Conservation (phyloP, 2,329 filamentous ascomycete genomes). For the Fusarium tjaetaba region DNA sequence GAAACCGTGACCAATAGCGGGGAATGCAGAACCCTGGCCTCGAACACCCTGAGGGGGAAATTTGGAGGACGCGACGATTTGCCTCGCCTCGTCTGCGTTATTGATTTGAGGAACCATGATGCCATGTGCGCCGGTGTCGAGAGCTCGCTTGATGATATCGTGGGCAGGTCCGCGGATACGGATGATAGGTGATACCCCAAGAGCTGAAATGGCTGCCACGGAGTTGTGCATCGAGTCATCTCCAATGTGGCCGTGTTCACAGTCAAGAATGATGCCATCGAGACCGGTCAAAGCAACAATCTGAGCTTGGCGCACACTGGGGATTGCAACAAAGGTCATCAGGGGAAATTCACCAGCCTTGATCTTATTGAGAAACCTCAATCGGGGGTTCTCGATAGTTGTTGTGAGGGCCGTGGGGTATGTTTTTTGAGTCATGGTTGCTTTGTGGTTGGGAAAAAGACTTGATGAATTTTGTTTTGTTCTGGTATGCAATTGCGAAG, state of each 20-base stretch:
- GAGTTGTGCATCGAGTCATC: constrained; percentile 21
- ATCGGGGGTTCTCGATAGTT: constrained; percentile 51
- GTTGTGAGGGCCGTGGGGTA: constrained; percentile 36
- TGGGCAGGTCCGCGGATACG: constrained; percentile 38
- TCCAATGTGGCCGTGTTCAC: constrained; percentile 38
- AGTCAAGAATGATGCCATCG: constrained; percentile 60
- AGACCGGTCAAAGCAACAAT: constrained; percentile 60
- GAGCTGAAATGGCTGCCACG: constrained; percentile 8
- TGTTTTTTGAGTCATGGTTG: constrained; percentile 15
- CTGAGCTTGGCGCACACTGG: constrained; percentile 58
- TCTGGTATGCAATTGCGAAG: background rate
- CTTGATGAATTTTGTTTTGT: too few relatives aligned
- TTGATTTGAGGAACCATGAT: constrained; percentile 57
- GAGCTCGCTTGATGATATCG: constrained; percentile 54
- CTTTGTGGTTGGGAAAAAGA: background rate
- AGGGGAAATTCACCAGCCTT: constrained; percentile 52
- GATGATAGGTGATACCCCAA: constrained; percentile 9
- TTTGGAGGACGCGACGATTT: constrained; percentile 54
- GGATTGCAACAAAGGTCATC: constrained; percentile 61
- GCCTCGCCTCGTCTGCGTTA: constrained; percentile 52
- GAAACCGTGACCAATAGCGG: constrained; percentile 50
- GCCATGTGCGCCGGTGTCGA: constrained; percentile 57
- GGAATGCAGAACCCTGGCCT: constrained; percentile 57
- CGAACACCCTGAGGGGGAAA: constrained; percentile 56
- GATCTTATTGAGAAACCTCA: constrained; percentile 57